Conservation (phyloP, 2,329 filamentous ascomycete genomes). For the Sporothrix variecibatus region DNA sequence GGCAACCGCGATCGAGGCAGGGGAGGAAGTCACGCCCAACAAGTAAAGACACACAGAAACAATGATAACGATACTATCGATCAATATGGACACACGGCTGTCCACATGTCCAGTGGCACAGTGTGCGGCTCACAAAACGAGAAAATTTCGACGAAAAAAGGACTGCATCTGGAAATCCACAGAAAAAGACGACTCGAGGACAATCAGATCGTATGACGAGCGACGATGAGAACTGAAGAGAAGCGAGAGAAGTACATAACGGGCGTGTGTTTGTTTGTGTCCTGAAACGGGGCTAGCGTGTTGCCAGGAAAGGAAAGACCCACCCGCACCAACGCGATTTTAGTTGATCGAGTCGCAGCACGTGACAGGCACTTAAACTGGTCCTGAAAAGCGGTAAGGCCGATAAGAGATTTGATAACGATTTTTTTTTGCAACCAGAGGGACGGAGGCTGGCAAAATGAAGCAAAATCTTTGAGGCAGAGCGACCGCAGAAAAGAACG, state of each 20-base stretch:
- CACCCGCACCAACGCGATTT: constrained; percentile 11
- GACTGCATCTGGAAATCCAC: background rate
- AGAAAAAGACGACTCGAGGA: background rate
- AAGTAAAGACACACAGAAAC: background rate
- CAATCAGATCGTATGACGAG: background rate
- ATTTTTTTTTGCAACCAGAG: constrained; percentile 21
- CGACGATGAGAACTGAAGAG: background rate
- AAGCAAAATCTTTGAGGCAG: constrained; percentile 21
- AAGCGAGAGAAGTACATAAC: background rate
- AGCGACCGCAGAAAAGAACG: background rate
- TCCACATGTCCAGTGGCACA: constrained; percentile 12
- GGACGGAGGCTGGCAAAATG: constrained; percentile 22
- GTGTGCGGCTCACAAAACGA: background rate
- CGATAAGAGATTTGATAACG: constrained; percentile 25
- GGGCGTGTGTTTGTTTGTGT: constrained; percentile 19
- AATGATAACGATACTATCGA: background rate
- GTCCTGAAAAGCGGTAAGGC: constrained; percentile 21
- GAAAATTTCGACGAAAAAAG: background rate
- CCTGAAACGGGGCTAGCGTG: constrained; percentile 21
- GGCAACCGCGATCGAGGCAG: constrained; percentile 2
- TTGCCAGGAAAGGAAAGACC: background rate
- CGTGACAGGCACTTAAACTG: constrained; percentile 2
- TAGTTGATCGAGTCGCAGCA: background rate
- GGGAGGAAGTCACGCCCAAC: background rate
- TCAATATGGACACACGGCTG: background rate